Evolutionary conservation across 139 green algal species (phyloP).

Genomic region (Chlorella sorokiniana): DNA sequence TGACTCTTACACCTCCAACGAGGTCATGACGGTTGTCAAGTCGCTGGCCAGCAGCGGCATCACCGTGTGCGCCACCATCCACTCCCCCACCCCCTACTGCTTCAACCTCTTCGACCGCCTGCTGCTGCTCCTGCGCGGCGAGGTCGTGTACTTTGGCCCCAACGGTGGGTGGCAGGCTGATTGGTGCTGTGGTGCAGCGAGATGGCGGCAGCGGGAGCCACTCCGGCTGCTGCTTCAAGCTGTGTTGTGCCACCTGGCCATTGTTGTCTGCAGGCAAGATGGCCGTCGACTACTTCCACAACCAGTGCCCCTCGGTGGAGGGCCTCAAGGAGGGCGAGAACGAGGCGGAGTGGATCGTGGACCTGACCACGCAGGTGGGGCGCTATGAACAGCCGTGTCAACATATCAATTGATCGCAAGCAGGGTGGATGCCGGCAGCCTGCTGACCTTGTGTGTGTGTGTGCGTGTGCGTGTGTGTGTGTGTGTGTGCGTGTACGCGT

Average conservation of each 20-base stretch:
- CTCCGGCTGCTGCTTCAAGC: neutral
- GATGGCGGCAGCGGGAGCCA: neutral
- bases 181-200: no score
- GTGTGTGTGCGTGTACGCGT: no score
- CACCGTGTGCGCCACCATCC: slow-evolving; percentile 73
- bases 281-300: slow-evolving; percentile 53
- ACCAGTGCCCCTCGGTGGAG: slow-evolving; percentile 12
- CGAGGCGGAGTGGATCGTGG: slow-evolving; percentile 60
- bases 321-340: slow-evolving; percentile 45
- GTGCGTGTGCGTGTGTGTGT: no score
- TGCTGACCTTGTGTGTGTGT: neutral
- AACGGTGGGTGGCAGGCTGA: slow-evolving; percentile 30
- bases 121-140: slow-evolving; percentile 54
- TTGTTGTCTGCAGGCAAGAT: slow-evolving; percentile 3
- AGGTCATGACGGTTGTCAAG: slow-evolving; percentile 56
- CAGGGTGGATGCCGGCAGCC: no score
- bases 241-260: neutral
- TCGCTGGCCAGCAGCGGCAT: slow-evolving; percentile 47
- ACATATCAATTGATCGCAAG: neutral
- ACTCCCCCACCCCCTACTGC: slow-evolving; percentile 69
- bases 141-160: slow-evolving; percentile 58
- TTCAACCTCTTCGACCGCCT: slow-evolving; percentile 79
- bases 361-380: slow-evolving; percentile 41
- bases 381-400: neutral
- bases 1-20: slow-evolving; percentile 50